These are phyloP conservation scores for Arachnomyces sp. DNA, from an alignment of 2,329 filamentous ascomycete genomes.

Conservation along the genomic window DNA sequence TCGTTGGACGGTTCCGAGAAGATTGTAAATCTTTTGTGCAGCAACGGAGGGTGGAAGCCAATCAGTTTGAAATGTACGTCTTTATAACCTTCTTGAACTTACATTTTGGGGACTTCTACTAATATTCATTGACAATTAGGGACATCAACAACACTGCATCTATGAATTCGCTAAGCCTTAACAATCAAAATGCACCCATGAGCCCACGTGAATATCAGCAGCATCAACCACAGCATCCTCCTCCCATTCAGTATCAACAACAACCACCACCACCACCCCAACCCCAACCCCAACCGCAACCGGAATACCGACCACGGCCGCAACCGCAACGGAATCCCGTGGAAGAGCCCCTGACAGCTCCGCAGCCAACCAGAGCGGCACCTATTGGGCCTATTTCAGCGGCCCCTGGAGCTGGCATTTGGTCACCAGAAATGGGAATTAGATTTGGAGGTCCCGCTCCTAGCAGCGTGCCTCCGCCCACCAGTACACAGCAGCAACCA, in stretches of 20 bases:
- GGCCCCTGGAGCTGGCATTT: slow-evolving; percentile 50
- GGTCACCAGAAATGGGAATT: slow-evolving; percentile 76
- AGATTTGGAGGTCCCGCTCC: slow-evolving; percentile 54
- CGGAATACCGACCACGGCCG: slow-evolving; percentile 26
- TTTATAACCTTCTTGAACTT: not conserved
- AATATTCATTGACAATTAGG: slow-evolving; percentile 21
- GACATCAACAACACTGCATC: slow-evolving; percentile 48
- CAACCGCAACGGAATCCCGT: no score
- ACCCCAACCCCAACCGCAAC: slow-evolving; percentile 29
- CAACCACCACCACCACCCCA: slow-evolving; percentile 35
- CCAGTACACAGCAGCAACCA: no score
- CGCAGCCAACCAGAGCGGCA: slow-evolving; percentile 37
- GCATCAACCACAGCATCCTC: slow-evolving; percentile 25
- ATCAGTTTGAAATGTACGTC: slow-evolving; percentile 65
- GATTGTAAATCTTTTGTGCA: slow-evolving; percentile 71
- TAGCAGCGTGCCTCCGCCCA: slow-evolving; percentile 8
- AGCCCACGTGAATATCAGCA: slow-evolving; percentile 35
- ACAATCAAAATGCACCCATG: slow-evolving; percentile 27
- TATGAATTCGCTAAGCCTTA: slow-evolving; percentile 52
- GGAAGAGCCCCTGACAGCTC: slow-evolving; percentile 37
- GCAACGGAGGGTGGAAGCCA: slow-evolving; percentile 71
- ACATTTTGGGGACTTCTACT: not conserved
- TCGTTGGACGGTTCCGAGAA: slow-evolving; percentile 78
- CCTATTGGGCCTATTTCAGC: slow-evolving; percentile 39
- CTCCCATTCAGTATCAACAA: slow-evolving; percentile 22